A percentile compares a stretch with the other conserved stretches of the same genome.
These are phyloP conservation scores for Triangularia setosa DNA, from an alignment of 2,329 filamentous ascomycete species.

Conservation along the genomic window DNA sequence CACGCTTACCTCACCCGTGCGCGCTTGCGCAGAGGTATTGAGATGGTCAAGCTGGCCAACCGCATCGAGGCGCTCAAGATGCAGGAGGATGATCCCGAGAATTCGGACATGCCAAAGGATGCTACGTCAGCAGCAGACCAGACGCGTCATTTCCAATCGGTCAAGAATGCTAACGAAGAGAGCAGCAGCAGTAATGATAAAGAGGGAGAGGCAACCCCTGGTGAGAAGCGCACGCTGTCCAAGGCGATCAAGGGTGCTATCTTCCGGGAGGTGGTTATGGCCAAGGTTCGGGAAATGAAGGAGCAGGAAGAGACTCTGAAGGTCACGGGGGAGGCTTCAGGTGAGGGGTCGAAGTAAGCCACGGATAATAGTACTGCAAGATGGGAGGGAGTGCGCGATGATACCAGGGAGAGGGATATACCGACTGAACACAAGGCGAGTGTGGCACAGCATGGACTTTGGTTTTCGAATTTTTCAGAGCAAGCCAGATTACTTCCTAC, in stretches of 20 bases:
- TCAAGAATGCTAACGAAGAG: conserved; percentile 8
- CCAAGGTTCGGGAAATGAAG: conserved; percentile 90
- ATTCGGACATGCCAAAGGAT: conserved; percentile 68
- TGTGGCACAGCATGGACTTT: neutral
- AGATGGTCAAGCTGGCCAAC: conserved; percentile 93
- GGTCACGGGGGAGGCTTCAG: conserved; percentile 55
- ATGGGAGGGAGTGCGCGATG: neutral
- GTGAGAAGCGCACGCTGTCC: conserved; percentile 41
- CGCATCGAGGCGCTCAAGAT: conserved; percentile 92
- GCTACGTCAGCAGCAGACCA: conserved; percentile 53
- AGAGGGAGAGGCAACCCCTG: conserved; percentile 27
- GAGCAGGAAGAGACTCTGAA: conserved; percentile 74
- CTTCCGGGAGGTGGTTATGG: conserved; percentile 89
- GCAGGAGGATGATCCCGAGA: conserved; percentile 78
- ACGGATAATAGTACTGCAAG: no score
- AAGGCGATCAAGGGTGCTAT: conserved; percentile 63
- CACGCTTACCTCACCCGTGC: conserved; percentile 89
- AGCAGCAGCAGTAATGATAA: conserved; percentile 27
- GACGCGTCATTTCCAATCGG: conserved; percentile 28
- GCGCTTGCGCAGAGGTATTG: conserved; percentile 86
- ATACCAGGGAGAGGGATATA: neutral
- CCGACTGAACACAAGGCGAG: neutral
- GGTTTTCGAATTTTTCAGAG: neutral
- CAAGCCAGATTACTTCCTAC: neutral
- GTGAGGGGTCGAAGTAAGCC: conserved; percentile 37